Evolutionary conservation across 1,139 yeast species (phyloP), one percentile per base, ranked within the genome.

Genomic region (Arxiozyma bovina): DNA sequence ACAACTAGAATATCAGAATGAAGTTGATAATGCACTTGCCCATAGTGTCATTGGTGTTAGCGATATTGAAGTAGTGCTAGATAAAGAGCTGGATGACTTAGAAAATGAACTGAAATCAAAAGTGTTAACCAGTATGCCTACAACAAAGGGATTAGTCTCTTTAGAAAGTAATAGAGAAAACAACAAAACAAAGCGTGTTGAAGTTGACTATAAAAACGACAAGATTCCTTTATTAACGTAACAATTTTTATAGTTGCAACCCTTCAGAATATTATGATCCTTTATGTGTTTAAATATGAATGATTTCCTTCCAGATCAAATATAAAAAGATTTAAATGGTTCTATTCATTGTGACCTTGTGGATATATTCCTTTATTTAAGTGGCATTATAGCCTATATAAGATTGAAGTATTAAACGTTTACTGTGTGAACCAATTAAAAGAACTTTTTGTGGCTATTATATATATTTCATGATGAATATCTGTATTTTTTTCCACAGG

Each of bases 1-100:
- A 44, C 95, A 93, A 54, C 75, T 84, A 22, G 75, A 84, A 44
- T 85, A 86, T 66, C 96, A 90, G 61, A 82, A 85, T 56, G 87
- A 82, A 61, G 76, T 82, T 2, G 76, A 79, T 55, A 78, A 77
- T 50, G 68, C 76, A 21, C 66, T 82, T 56, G 78, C 83, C 0
- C 69, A 67, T 41, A 71, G 73, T 21, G 71, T 79, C 46, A 61
- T 62, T 3, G 76, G 78, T 46, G 75, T 77, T 42, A 63, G 71
- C 23, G 78, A 78, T 57, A 62, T 62, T 50, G 84, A 81, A 57
- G 71, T 70, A 38, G 85, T 81, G 61, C 74, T 82, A 41, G 85
- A 81, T 58, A 79, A 77, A 53, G 87, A 82, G 58, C 72, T 81
- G 44, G 73, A 72, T 30, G 66, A 66, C 11, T 57, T 81, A 55